Conservation (phyloP, 2,329 filamentous ascomycete species). For the Elsinoe ampelina region DNA sequence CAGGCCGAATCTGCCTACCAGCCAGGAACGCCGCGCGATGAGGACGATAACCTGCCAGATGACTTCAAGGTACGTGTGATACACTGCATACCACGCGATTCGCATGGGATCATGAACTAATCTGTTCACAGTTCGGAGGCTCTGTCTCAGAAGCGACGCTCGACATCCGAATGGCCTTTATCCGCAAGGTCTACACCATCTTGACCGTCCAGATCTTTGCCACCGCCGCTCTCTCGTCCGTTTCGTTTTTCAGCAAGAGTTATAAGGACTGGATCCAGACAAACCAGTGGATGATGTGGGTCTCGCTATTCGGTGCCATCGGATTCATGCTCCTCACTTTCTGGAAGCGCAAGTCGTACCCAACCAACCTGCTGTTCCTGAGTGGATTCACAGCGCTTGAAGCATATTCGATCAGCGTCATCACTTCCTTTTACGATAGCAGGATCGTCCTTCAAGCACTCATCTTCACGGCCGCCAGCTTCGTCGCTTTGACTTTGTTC, state of each 20-base stretch:
- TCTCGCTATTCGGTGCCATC: slow-evolving; percentile 75
- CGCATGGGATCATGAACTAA: slow-evolving; percentile 5
- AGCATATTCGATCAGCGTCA: slow-evolving; percentile 85
- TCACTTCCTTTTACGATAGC: slow-evolving; percentile 82
- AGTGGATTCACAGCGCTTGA: slow-evolving; percentile 82
- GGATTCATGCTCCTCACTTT: slow-evolving; percentile 79
- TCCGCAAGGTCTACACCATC: slow-evolving; percentile 70
- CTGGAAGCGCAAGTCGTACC: slow-evolving; percentile 88
- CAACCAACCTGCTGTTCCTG: slow-evolving; percentile 88
- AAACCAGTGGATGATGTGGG: slow-evolving; percentile 75
- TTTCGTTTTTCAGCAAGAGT: slow-evolving; percentile 72
- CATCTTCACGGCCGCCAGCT: slow-evolving; percentile 65
- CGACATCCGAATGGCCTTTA: slow-evolving; percentile 58
- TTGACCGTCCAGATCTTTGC: slow-evolving; percentile 87
- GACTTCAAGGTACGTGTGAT: slow-evolving; percentile 70
- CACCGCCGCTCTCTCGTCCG: slow-evolving; percentile 67
- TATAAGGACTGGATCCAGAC: slow-evolving; percentile 84
- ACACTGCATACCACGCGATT: not conserved
- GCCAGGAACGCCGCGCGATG: slow-evolving; percentile 55
- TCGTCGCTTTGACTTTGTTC: slow-evolving; percentile 61
- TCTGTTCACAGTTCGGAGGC: slow-evolving; percentile 62
- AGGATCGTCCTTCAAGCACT: slow-evolving; percentile 83
- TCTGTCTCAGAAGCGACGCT: slow-evolving; percentile 87
- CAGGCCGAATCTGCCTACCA: slow-evolving; percentile 49
- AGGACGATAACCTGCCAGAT: slow-evolving; percentile 87